Base-by-base conservation (phyloP, 1,139 yeast genomes). In the Geotrichum reessii region DNA sequence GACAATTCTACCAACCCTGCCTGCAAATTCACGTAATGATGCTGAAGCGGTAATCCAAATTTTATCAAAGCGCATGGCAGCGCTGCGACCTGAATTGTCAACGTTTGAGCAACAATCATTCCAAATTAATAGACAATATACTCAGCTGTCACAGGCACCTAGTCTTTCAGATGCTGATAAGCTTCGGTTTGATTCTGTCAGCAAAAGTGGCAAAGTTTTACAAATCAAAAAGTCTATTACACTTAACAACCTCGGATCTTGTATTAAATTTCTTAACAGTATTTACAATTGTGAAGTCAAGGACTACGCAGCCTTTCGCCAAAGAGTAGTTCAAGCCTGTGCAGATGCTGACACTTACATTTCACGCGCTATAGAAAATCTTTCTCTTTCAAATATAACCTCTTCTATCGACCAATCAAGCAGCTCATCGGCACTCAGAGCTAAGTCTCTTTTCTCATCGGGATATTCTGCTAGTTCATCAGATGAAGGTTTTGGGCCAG, bases 41-140 rank as follows among this genome's bases (percentile, higher is more conserved):
- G 49, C 49, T 2, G 22, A 17, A 25, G 31, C 19, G 9, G n/a
- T 52, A 33, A 25, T 42, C n/a, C 46, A 27, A n/a, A 24, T 8
- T 11, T 44, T 52, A 37, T 22, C 14, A 7, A 33, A 52, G 25
- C 33, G 55, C 11, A 42, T 52, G 21, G 33, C 21, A 22, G 27
- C 21, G 14, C 49, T 52, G 17, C 33, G 55, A 5, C 27, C 27
- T 11, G 49, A 52, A 14, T 25, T 48, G 7, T 22, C 49, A 6
- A 22, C 28, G 40, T 52, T 42, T 44, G 55, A 52, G 46, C 55
- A 52, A 19, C 55, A 52, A 11, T 44, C 21, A n/a, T 48, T 42
- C 27, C 49, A 52, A 27, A 21, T 48, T 9, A 52, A 52, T 9
- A 42, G 14, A n/a, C 48, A 22, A 12, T 46, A 22, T 11, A 21